These are phyloP conservation scores for Parachaetomium inaequale DNA, from an alignment of 495 filamentous ascomycete species.

Conservation along the genomic window DNA sequence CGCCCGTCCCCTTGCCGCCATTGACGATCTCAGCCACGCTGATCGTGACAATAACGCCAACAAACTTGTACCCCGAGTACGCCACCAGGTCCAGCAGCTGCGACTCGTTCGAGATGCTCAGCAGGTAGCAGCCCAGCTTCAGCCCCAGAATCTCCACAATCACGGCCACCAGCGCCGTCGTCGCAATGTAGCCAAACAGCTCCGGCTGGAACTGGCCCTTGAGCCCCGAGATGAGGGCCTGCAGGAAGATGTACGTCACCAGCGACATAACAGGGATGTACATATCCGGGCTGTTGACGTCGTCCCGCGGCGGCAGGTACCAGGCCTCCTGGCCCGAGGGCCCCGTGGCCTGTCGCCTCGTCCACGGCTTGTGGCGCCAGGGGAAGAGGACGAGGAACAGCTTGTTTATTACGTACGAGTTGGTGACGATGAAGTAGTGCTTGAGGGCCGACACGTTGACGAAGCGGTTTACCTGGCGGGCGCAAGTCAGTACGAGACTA, in stretches of 20 bases:
- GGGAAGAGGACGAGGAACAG: constrained; percentile 89
- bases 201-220: constrained; percentile 93
- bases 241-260: constrained; percentile 94
- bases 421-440: constrained; percentile 97
- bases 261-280: constrained; percentile 96
- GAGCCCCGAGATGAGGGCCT: constrained; percentile 82
- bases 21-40: constrained; percentile 71
- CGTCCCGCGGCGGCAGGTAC: constrained; percentile 92
- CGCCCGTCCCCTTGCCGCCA: constrained; percentile 71
- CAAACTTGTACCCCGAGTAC: constrained; percentile 98
- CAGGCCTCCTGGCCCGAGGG: constrained; percentile 71
- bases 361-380: constrained; percentile 97
- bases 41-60: constrained; percentile 87
- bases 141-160: constrained; percentile 81
- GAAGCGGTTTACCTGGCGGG: constrained; percentile 77
- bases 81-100: constrained; percentile 91
- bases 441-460: constrained; percentile 89
- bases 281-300: constrained; percentile 97
- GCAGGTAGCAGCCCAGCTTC: constrained; percentile 88
- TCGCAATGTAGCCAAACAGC: constrained; percentile 82
- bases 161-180: constrained; percentile 75
- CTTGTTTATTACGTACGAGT: constrained; percentile 82
- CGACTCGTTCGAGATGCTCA: constrained; percentile 80
- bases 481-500: neutral
- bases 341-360: constrained; percentile 61